Conservation (phyloP, 2,329 filamentous ascomycete species). For the Colletotrichum filicis region DNA sequence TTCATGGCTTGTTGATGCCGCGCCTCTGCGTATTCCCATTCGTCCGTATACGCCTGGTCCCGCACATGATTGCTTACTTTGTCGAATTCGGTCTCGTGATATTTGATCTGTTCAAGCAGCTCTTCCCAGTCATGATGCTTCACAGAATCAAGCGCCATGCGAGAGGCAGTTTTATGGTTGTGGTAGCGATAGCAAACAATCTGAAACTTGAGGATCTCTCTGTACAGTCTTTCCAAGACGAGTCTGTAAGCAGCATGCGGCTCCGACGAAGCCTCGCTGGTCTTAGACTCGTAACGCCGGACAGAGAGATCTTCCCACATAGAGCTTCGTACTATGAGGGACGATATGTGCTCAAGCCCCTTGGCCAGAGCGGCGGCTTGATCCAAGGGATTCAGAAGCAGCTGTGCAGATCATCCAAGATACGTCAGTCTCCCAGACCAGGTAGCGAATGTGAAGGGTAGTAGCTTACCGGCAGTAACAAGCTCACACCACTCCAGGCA, state of each 20-base stretch:
- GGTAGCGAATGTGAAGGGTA: not conserved
- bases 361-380: not conserved
- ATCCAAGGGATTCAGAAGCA: not conserved
- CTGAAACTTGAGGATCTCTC: not conserved
- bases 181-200: not conserved
- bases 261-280: not conserved
- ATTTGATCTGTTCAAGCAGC: not conserved
- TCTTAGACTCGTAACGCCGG: not conserved
- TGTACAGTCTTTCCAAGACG: not conserved
- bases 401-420: not conserved
- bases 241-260: not conserved
- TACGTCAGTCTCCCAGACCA: not conserved
- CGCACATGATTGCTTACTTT: no score
- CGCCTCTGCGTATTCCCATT: not conserved
- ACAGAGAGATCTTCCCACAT: not conserved
- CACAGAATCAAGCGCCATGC: not conserved
- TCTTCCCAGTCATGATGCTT: not conserved
- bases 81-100: not conserved
- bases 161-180: not conserved
- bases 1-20: not conserved
- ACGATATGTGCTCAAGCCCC: not conserved
- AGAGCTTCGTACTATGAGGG: not conserved
- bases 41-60: no score
- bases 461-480: not conserved
- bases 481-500: not conserved